phyloP scores from a whole-genome alignment of 148 eudicot species.

The Rhododendron vialii region DNA sequence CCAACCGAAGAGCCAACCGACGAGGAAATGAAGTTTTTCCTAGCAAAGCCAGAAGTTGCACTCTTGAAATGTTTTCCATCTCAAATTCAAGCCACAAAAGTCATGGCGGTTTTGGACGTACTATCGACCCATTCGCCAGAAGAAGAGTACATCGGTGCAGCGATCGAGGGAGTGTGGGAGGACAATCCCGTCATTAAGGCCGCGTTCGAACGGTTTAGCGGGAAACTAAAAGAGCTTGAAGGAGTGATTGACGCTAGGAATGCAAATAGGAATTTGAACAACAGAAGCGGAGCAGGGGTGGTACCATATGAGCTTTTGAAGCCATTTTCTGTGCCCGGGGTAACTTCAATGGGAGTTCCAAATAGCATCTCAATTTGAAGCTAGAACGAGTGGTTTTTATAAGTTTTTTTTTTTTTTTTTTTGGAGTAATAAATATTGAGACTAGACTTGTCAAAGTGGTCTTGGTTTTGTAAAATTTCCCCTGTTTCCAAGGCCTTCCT shows the following conservation, averaged over 20 bases:
- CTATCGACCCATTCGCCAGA: constrained; percentile 62
- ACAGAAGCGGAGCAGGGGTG: constrained; percentile 63
- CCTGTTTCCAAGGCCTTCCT: too few relatives aligned
- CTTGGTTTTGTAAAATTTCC: too few relatives aligned
- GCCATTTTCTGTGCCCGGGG: constrained; percentile 67
- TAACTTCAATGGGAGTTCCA: constrained; percentile 68
- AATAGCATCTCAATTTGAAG: constrained; percentile 64
- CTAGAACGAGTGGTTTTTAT: too few relatives aligned
- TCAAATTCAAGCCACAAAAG: constrained; percentile 48
- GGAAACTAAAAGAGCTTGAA: constrained; percentile 45
- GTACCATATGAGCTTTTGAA: constrained; percentile 62
- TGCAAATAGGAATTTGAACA: constrained; percentile 30
- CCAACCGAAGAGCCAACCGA: constrained; percentile 50
- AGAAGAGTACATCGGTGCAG: constrained; percentile 69
- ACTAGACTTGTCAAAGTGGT: too few relatives aligned
- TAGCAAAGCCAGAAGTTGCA: constrained; percentile 31
- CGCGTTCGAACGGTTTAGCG: constrained; percentile 47
- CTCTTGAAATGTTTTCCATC: constrained; percentile 53
- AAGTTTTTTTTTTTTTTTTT: too few relatives aligned
- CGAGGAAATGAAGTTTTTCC: constrained; percentile 29
- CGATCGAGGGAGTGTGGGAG: constrained; percentile 44
- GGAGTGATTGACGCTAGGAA: constrained; percentile 55
- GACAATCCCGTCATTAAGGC: constrained; percentile 34
- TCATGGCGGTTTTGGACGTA: constrained; percentile 55
- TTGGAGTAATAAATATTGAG: too few relatives aligned